These are phyloP conservation scores for Aureobasidium leucospermi DNA, from an alignment of 2,329 filamentous ascomycete species.

Conservation along the genomic window DNA sequence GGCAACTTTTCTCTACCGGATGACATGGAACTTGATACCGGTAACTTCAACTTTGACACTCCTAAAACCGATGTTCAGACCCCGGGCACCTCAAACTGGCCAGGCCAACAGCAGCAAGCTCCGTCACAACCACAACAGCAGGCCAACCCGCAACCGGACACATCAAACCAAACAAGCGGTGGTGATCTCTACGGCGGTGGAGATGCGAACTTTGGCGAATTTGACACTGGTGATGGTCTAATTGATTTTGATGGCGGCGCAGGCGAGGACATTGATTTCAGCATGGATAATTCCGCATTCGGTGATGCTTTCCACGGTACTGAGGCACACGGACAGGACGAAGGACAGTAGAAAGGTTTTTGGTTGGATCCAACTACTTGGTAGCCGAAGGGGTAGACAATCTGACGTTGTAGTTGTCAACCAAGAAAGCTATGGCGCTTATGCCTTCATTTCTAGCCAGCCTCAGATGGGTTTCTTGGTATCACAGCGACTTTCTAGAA, in stretches of 20 bases:
- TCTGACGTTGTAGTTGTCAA: too few species aligned
- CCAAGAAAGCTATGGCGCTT: too few species aligned
- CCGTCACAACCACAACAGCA: constrained; percentile 11
- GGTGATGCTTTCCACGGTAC: constrained; percentile 70
- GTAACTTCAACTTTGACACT: constrained; percentile 12
- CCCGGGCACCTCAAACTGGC: constrained; percentile 1
- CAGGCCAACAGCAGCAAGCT: constrained; percentile 1
- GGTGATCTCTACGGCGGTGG: constrained; percentile 37
- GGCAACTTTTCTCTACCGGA: constrained; percentile 16
- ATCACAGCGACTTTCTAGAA: too few species aligned
- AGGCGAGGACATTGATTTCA: constrained; percentile 55
- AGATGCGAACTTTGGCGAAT: constrained; percentile 45
- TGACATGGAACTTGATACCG: constrained; percentile 16
- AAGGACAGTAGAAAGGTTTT: neutral
- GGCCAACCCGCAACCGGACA: constrained; percentile 5
- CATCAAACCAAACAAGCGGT: constrained; percentile 12
- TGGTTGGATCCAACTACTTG: too few species aligned
- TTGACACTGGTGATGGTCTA: constrained; percentile 44
- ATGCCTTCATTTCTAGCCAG: too few species aligned
- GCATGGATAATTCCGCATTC: constrained; percentile 74
- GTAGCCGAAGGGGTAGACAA: too few species aligned
- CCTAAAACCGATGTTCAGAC: constrained; percentile 7
- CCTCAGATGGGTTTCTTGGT: too few species aligned
- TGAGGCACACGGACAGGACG: constrained; percentile 24
- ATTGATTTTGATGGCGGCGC: constrained; percentile 34